A percentile compares a stretch with the other conserved stretches of the same genome.
Conservation (phyloP, 441 rosid genomes). For the Gossypium davidsonii region DNA sequence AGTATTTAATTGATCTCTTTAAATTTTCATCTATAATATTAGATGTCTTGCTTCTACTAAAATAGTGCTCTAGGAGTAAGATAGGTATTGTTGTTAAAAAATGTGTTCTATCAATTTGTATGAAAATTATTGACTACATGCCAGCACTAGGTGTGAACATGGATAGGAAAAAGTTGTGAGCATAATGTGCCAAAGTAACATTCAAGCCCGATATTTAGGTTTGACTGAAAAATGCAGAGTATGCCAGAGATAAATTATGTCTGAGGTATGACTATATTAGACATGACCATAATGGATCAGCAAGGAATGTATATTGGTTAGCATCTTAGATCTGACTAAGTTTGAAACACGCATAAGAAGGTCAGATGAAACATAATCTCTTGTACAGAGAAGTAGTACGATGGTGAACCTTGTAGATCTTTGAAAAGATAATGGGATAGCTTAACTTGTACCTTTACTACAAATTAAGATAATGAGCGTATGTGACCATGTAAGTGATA, state of each 20-base stretch:
- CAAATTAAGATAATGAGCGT: not conserved
- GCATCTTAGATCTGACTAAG: not conserved
- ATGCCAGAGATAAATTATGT: not conserved
- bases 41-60: not conserved
- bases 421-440: not conserved
- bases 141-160: not conserved
- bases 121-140: not conserved
- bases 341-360: not conserved
- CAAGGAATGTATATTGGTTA: not conserved
- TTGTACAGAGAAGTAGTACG: not conserved
- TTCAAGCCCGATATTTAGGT: not conserved
- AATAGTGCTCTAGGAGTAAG: not conserved
- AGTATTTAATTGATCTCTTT: not conserved
- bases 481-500: not conserved
- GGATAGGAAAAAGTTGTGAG: slow-evolving; percentile 1
- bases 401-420: not conserved
- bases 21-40: not conserved
- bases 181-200: not conserved
- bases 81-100: not conserved
- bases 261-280: not conserved
- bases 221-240: not conserved
- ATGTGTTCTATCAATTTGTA: not conserved
- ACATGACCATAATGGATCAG: not conserved
- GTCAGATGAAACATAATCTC: not conserved
- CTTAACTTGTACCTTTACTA: not conserved